Base-by-base conservation (phyloP, 1,284 basidiomycete genomes). In the Boletus smithii region DNA sequence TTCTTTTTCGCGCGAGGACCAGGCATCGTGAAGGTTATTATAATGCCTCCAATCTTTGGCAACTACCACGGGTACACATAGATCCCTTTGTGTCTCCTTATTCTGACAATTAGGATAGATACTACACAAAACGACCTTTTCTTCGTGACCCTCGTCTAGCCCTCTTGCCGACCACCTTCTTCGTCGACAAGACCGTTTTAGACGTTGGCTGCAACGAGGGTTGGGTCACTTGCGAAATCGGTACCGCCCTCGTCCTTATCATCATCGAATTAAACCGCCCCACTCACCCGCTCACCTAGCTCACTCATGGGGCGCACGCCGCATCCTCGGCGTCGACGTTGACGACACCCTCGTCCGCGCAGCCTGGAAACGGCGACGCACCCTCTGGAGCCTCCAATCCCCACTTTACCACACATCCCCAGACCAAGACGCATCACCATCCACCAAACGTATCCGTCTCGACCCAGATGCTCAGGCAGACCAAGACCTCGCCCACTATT, bases 201-300 rank as follows among this genome's bases (percentile, higher is more conserved):
- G 91, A 93, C 61, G 66, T 92, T 0, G 90, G 91, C 3, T 90
- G 87, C 60, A 93, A 92, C 62, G 84, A 89, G 60, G 90, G 90
- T 2, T 80, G 76, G 73, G 80, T 92, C 18, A 85, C 87, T 0
- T 86, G 85, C 57, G 86, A 91, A 63, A 81, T 92, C 31, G 90
- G 89, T 85, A 50, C 38, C 35, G 4, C 23, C 23, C 2, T 22
- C 14, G 11, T 27, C 8, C 8, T 18, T n/a, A 3, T n/a, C 20
- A n/a, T n/a, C 2, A 13, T 14, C 11, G n/a, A n/a, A 14, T 30
- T n/a, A 20, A 2, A 20, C 9, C 16, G 2, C 3, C 23, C 26
- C 27, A 20, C 46, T 48, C 30, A 56, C 31, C 37, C 16, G 14
- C 43, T 32, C 49, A 54, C 46, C 18, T 48, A 88, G 88, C 84